Base-by-base conservation (phyloP, 495 filamentous ascomycete species). In the Ascobolus immersus region DNA sequence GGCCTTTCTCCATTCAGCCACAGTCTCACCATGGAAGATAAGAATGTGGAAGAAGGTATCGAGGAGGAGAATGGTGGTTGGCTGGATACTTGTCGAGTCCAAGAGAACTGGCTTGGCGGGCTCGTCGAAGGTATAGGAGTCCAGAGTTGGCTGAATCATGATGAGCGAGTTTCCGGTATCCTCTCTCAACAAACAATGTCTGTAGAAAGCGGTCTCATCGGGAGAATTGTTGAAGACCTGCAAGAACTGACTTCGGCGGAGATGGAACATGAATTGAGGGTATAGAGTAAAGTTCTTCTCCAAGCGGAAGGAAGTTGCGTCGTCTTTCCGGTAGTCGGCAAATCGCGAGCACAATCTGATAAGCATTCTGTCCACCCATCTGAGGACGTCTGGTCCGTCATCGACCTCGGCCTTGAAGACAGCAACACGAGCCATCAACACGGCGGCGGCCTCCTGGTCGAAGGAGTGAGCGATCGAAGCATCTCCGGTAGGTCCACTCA, bases 21-120 rank as follows among this genome's bases (percentile, higher is more conserved):
- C 75, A 3, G 82, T 94, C 58, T 94, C 86, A 31, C 89, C 89
- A 48, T 94, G 77, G 67, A 93, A 94, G 41, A 99, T 99, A 33
- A 99, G 69, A 39, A 99, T 94, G 51, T 94, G 89, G 71, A 99
- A 99, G 61, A 94, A 99, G 11, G 82, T 93, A 45, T 99, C 89
- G 23, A 99, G 69, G 9, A 99, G 69, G 30, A 99, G 68, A 39
- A 94, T 82, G 39, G 91, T 84, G 14, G 79, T 73, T 10, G 82
- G 76, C 44, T 93, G 84, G 44, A 99, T 94, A 14, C 77, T 89
- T 24, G 80, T 81, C 12, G 86, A 94, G 52, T 99, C 89, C 21
- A 99, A 64, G 13, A 99, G 56, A 18, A 99, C 89, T 2, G 89
- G 82, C 39, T 79, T 69, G 39, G 75, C 68, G 14, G 78, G 79